A percentile compares a stretch with the other conserved stretches of the same genome.
Conservation (phyloP, 768 basidiomycete species). For the Boletus subcaerulescens region DNA sequence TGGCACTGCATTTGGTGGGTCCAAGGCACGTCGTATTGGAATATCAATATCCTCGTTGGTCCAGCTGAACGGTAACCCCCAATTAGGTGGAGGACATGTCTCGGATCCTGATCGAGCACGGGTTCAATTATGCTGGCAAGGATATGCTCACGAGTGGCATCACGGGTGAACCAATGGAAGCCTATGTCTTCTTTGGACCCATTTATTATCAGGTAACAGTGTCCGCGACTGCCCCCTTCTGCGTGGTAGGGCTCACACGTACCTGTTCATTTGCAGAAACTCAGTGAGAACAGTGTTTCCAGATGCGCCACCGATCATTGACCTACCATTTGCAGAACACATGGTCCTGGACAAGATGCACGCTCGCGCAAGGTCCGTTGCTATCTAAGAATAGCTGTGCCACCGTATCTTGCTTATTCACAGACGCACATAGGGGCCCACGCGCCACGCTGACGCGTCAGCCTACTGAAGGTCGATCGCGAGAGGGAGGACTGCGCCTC, state of each 20-base stretch:
- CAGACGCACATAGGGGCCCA: slow-evolving; percentile 66
- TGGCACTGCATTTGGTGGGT: slow-evolving; percentile 96
- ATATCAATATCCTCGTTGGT: background rate
- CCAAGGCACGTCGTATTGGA: slow-evolving; percentile 58
- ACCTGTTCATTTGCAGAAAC: slow-evolving; percentile 55
- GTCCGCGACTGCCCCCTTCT: slow-evolving; percentile 4
- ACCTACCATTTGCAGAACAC: slow-evolving; percentile 56
- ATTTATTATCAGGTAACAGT: slow-evolving; percentile 89
- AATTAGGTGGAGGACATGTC: slow-evolving; percentile 95
- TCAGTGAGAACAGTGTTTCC: slow-evolving; percentile 59
- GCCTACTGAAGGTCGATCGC: slow-evolving; percentile 96
- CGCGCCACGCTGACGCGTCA: slow-evolving; percentile 95
- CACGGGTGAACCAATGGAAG: slow-evolving; percentile 93
- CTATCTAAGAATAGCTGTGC: slow-evolving; percentile 9
- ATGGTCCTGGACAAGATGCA: slow-evolving; percentile 99
- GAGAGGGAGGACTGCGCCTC: slow-evolving; percentile 93
- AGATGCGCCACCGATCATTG: slow-evolving; percentile 3
- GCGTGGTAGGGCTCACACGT: slow-evolving; percentile 1
- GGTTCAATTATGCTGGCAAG: slow-evolving; percentile 98
- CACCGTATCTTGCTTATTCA: slow-evolving; percentile 3
- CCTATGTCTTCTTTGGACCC: slow-evolving; percentile 98
- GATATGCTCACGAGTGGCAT: slow-evolving; percentile 99
- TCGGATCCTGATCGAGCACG: slow-evolving; percentile 88
- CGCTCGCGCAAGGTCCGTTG: slow-evolving; percentile 81
- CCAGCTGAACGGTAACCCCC: slow-evolving; percentile 5